phyloP scores from a whole-genome alignment of 768 basidiomycete genomes.

The Amanita pallidorosea region DNA sequence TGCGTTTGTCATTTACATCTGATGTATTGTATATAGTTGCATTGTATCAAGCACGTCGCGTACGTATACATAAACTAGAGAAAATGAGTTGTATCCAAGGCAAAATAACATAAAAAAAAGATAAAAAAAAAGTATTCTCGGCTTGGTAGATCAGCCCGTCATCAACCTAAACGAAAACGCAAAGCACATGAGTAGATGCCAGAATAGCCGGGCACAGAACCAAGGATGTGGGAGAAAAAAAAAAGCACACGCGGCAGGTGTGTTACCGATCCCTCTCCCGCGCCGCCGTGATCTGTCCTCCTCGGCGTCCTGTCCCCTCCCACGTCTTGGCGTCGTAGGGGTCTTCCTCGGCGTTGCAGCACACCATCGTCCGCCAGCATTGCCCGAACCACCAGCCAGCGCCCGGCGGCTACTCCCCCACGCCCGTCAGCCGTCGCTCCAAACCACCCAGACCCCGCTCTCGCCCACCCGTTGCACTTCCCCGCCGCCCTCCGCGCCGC shows the following conservation, averaged over 20 bases:
- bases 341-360: constrained; percentile 53
- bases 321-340: constrained; percentile 58
- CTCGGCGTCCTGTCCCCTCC: constrained; percentile 41
- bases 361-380: constrained; percentile 25
- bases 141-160: no score
- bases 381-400: not conserved
- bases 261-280: constrained; percentile 15
- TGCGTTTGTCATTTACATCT: not conserved
- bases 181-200: no score
- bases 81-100: not conserved
- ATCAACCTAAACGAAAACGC: no score
- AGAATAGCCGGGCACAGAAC: no score
- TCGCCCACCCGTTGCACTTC: constrained; percentile 61
- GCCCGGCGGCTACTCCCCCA: constrained; percentile 35
- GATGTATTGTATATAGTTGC: not conserved
- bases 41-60: not conserved
- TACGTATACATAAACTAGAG: not conserved
- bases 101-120: not conserved
- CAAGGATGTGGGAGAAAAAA: not conserved
- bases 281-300: constrained; percentile 40
- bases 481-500: constrained; percentile 58
- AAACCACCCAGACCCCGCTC: constrained; percentile 34
- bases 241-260: not conserved
- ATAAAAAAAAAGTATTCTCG: not conserved
- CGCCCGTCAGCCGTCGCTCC: constrained; percentile 40